Evolutionary conservation across 2,329 filamentous ascomycete species (phyloP).

Genomic region (Seiridium cupressi): DNA sequence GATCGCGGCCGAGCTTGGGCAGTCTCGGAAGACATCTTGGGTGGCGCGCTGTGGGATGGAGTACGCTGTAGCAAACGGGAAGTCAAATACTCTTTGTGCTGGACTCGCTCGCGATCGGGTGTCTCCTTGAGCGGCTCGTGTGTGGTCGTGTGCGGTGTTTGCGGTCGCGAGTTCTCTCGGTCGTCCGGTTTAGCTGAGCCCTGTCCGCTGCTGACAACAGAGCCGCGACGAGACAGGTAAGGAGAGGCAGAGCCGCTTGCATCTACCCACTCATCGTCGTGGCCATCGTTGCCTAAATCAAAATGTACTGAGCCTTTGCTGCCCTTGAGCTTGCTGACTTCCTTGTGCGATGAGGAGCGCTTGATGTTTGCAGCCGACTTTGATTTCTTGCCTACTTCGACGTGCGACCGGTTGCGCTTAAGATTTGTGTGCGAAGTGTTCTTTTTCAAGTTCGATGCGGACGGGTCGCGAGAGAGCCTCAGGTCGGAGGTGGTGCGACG

Average conservation of each 20-base stretch:
- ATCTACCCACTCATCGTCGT: slow-evolving; percentile 59
- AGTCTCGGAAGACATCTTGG: slow-evolving; percentile 62
- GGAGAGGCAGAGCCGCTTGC: slow-evolving; percentile 63
- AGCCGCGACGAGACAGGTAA: slow-evolving; percentile 49
- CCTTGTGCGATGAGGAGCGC: slow-evolving; percentile 49
- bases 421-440: slow-evolving; percentile 53
- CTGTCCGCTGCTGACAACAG: slow-evolving; percentile 47
- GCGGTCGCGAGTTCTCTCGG: slow-evolving; percentile 30
- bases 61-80: slow-evolving; percentile 65
- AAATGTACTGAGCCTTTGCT: slow-evolving; percentile 59
- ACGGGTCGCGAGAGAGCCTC: slow-evolving; percentile 44
- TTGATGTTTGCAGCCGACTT: slow-evolving; percentile 53
- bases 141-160: slow-evolving; percentile 22
- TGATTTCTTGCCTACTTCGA: slow-evolving; percentile 50
- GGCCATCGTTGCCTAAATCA: slow-evolving; percentile 54
- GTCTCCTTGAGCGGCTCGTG: slow-evolving; percentile 17
- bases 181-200: slow-evolving; percentile 37
- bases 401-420: slow-evolving; percentile 60
- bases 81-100: slow-evolving; percentile 66
- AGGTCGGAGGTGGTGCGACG: slow-evolving; percentile 51
- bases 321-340: slow-evolving; percentile 40
- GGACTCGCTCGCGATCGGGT: slow-evolving; percentile 39
- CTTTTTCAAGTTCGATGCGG: slow-evolving; percentile 44
- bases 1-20: slow-evolving; percentile 42
- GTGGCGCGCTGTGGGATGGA: slow-evolving; percentile 59